Evolutionary conservation across 2,329 filamentous ascomycete species (phyloP).

Genomic region (Paecilomyces sp.): DNA sequence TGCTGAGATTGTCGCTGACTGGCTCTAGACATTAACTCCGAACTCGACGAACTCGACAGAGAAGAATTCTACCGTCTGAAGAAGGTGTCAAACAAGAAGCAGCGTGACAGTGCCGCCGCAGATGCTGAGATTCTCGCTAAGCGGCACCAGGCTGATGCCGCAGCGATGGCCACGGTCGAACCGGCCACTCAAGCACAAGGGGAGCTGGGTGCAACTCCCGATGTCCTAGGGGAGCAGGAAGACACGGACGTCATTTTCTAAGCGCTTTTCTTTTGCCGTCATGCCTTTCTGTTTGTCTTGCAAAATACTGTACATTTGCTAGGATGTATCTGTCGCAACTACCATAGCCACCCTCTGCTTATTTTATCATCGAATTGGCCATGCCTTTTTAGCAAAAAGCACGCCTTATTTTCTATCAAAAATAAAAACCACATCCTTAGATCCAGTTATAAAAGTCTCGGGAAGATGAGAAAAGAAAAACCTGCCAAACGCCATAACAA

Average conservation of each 20-base stretch:
- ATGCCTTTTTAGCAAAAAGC: neutral
- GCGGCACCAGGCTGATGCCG: conserved; percentile 48
- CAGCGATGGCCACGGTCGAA: conserved; percentile 30
- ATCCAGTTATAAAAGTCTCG: neutral
- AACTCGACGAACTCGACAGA: conserved; percentile 92
- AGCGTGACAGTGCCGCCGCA: conserved; percentile 63
- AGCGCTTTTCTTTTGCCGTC: conserved; percentile 13
- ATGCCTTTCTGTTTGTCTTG: neutral
- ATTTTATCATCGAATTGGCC: neutral
- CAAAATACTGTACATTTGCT: neutral
- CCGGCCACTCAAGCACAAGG: conserved; percentile 18
- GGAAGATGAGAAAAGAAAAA: conserved; percentile 2
- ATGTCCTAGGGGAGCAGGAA: conserved; percentile 68
- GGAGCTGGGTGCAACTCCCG: conserved; percentile 36
- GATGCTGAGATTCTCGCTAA: conserved; percentile 72
- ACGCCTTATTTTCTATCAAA: neutral
- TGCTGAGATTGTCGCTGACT: conserved; percentile 8
- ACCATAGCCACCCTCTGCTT: neutral
- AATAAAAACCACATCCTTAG: neutral
- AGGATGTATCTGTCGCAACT: neutral
- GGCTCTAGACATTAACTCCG: conserved; percentile 82
- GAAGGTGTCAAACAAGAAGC: conserved; percentile 84
- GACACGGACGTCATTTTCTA: conserved; percentile 85
- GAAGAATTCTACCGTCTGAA: conserved; percentile 98
- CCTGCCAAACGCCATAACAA: conserved; percentile 23